phyloP scores from a whole-genome alignment of 2,329 filamentous ascomycete species.

The Acephala macrosclerotiorum region DNA sequence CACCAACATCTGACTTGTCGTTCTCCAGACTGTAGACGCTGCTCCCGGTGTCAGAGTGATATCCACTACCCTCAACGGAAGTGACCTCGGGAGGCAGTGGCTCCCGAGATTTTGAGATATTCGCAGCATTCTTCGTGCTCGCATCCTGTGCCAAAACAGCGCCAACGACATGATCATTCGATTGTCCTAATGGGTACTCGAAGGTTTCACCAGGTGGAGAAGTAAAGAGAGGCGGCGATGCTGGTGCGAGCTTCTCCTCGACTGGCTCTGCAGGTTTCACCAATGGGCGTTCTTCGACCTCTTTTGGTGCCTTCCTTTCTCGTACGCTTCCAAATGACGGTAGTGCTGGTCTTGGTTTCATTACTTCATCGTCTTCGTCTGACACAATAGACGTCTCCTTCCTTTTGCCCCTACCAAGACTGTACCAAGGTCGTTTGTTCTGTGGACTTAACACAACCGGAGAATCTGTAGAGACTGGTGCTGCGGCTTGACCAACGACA shows the following conservation, averaged over 20 bases:
- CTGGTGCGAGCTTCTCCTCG: conserved; percentile 39
- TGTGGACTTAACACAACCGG: conserved; percentile 49
- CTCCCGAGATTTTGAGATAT: conserved; percentile 64
- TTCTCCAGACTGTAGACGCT: conserved; percentile 51
- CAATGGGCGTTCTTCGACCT: conserved; percentile 62
- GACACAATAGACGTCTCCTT: conserved; percentile 56
- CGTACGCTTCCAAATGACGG: conserved; percentile 80
- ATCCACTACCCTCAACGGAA: conserved; percentile 70
- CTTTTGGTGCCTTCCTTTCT: conserved; percentile 63
- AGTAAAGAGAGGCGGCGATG: conserved; percentile 39
- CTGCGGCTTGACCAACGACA: conserved; percentile 57
- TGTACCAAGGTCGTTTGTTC: conserved; percentile 59
- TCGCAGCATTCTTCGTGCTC: conserved; percentile 59
- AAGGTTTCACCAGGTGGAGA: conserved; percentile 31
- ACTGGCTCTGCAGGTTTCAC: conserved; percentile 59
- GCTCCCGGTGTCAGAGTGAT: conserved; percentile 64
- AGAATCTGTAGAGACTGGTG: conserved; percentile 49
- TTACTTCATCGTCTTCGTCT: conserved; percentile 73
- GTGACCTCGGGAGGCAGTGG: conserved; percentile 76
- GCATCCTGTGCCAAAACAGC: conserved; percentile 62
- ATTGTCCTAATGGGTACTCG: conserved; percentile 47
- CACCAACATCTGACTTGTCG: conserved; percentile 30
- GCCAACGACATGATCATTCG: conserved; percentile 67
- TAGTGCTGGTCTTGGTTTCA: conserved; percentile 77
- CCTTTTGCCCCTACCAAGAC: conserved; percentile 57